These are phyloP conservation scores for Neurospora sp. DNA, from an alignment of 2,329 filamentous ascomycete genomes.

Conservation along the genomic window DNA sequence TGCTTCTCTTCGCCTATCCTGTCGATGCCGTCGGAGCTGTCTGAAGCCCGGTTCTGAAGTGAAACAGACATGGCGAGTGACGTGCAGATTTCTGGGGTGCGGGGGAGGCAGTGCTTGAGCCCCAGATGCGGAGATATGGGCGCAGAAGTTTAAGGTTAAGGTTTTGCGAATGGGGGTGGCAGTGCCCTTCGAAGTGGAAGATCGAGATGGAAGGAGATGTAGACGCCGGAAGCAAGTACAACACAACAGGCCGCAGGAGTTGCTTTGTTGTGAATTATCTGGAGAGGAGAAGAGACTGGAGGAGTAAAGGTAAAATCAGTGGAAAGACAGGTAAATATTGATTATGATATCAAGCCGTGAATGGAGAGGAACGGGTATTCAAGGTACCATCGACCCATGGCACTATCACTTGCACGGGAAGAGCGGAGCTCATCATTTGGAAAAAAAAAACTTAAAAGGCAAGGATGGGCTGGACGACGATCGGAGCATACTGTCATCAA, in stretches of 20 bases:
- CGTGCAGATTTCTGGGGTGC: neutral
- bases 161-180: neutral
- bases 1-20: conserved; percentile 8
- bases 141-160: neutral
- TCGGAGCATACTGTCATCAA: neutral
- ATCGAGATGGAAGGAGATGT: neutral
- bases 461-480: neutral
- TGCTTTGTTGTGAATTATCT: neutral
- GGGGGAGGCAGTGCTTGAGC: neutral
- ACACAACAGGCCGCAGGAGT: neutral
- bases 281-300: neutral
- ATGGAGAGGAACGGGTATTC: neutral
- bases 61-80: neutral
- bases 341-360: neutral
- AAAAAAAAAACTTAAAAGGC: neutral
- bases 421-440: neutral
- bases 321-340: neutral
- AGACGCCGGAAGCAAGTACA: neutral
- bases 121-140: neutral
- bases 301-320: neutral
- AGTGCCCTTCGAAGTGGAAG: neutral
- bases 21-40: conserved; percentile 5
- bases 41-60: conserved; percentile 3
- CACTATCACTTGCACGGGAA: neutral
- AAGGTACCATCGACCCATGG: neutral